Evolutionary conservation across 805 yeast genomes (phyloP).

Genomic region (Wickerhamomyces ciferrii): DNA sequence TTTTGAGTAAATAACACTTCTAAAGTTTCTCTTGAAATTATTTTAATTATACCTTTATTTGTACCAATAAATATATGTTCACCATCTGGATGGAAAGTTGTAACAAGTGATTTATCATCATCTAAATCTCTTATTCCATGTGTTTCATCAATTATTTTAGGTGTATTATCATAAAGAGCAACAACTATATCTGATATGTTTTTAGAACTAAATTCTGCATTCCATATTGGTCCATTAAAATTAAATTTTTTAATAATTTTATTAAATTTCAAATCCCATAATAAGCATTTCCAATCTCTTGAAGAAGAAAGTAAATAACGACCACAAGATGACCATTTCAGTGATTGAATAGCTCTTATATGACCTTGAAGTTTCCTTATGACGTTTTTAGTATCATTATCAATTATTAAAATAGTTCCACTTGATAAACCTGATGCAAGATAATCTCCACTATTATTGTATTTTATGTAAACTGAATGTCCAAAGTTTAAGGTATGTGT

Average conservation of each 20-base stretch:
- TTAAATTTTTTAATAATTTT: conserved; percentile 37
- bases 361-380: conserved; percentile 61
- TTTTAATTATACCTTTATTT: conserved; percentile 69
- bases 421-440: conserved; percentile 74
- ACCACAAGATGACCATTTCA: conserved; percentile 74
- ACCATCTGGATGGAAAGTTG: conserved; percentile 49
- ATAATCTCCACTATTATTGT: conserved; percentile 76
- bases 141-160: conserved; percentile 42
- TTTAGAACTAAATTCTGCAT: conserved; percentile 49
- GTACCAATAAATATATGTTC: conserved; percentile 67
- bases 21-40: conserved; percentile 25
- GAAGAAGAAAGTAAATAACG: conserved; percentile 63
- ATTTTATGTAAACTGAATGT: conserved; percentile 61
- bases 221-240: conserved; percentile 75
- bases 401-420: conserved; percentile 72
- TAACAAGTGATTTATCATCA: conserved; percentile 15
- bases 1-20: conserved; percentile 43
- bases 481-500: conserved; percentile 65
- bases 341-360: conserved; percentile 63
- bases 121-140: conserved; percentile 16
- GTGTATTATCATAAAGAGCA: conserved; percentile 58
- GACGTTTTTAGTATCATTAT: conserved; percentile 59
- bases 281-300: conserved; percentile 74
- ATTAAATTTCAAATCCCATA: conserved; percentile 66
- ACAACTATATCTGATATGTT: conserved; percentile 48